Conservation (phyloP, 129 eudicot genomes). For the Saposhnikovia divaricata region DNA sequence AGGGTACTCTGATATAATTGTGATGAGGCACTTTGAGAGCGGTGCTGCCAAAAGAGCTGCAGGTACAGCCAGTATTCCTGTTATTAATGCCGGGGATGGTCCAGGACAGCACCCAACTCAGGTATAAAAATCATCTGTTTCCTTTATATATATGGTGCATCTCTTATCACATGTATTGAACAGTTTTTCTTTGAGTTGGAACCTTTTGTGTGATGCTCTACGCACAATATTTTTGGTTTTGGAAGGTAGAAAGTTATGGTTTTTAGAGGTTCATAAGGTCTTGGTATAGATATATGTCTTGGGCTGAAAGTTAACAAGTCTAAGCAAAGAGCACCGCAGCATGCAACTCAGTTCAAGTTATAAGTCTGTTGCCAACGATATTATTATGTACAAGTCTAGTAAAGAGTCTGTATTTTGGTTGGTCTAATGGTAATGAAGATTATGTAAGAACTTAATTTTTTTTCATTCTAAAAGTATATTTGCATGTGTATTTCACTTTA, state of each 20-base stretch:
- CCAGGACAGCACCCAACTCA: conserved; percentile 99
- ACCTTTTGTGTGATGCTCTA: background rate
- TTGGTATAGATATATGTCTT: background rate
- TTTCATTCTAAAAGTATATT: too few relatives aligned
- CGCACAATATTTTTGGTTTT: background rate
- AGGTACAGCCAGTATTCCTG: conserved; percentile 67
- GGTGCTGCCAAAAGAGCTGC: conserved; percentile 99
- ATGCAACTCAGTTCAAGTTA: too few relatives aligned
- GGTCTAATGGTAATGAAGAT: too few relatives aligned
- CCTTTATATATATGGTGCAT: too few relatives aligned
- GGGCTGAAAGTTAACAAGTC: too few relatives aligned
- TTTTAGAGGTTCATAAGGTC: background rate
- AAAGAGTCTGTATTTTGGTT: too few relatives aligned
- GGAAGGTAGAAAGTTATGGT: background rate
- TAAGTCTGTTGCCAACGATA: too few relatives aligned
- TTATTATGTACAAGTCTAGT: too few relatives aligned
- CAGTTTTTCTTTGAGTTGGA: background rate
- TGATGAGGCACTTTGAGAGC: conserved; percentile 91
- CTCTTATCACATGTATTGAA: background rate
- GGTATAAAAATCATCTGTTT: conserved; percentile 25
- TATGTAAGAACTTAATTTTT: too few relatives aligned
- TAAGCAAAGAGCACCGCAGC: too few relatives aligned
- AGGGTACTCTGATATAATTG: conserved; percentile 91
- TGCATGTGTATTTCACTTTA: too few relatives aligned
- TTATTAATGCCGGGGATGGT: conserved; percentile 98